Conservation (phyloP, 192 early-diverging fungal species). For the Backusella psychrophila region DNA sequence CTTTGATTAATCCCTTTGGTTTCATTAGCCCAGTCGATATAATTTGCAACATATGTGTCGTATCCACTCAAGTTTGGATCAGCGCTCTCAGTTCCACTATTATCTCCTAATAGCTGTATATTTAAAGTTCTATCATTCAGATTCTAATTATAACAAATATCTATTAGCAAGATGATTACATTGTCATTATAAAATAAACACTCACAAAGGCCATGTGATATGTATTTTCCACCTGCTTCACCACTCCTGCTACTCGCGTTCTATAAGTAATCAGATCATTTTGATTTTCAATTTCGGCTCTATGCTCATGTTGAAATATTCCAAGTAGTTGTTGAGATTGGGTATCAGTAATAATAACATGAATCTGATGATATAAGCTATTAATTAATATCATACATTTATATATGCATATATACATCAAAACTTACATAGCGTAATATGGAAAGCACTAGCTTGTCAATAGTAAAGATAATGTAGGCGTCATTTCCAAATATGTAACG, state of each 20-base stretch:
- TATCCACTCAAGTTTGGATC: conserved; percentile 11
- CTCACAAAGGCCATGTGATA: not conserved
- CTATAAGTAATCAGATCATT: not conserved
- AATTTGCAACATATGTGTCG: conserved; percentile 26
- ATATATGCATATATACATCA: not conserved
- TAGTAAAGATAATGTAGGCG: conserved; percentile 81
- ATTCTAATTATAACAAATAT: conserved; percentile 1
- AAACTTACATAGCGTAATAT: conserved; percentile 71
- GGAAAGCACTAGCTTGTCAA: conserved; percentile 81
- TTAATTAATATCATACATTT: not conserved
- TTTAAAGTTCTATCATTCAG: conserved; percentile 8
- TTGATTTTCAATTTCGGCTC: not conserved
- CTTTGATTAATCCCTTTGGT: conserved; percentile 22
- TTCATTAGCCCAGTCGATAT: conserved; percentile 27
- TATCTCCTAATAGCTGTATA: conserved; percentile 21
- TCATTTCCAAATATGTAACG: conserved; percentile 84
- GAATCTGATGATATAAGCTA: not conserved
- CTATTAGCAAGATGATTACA: too few relatives aligned
- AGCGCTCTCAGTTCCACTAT: not conserved
- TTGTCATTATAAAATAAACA: not conserved
- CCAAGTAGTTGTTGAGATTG: conserved; percentile 61
- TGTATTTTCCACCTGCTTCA: not conserved
- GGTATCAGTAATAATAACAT: conserved; percentile 45
- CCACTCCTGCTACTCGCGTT: not conserved
- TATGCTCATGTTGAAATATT: conserved; percentile 57